Evolutionary conservation across 2,329 filamentous ascomycete genomes (phyloP).

Genomic region (Colletotrichum limetticola): DNA sequence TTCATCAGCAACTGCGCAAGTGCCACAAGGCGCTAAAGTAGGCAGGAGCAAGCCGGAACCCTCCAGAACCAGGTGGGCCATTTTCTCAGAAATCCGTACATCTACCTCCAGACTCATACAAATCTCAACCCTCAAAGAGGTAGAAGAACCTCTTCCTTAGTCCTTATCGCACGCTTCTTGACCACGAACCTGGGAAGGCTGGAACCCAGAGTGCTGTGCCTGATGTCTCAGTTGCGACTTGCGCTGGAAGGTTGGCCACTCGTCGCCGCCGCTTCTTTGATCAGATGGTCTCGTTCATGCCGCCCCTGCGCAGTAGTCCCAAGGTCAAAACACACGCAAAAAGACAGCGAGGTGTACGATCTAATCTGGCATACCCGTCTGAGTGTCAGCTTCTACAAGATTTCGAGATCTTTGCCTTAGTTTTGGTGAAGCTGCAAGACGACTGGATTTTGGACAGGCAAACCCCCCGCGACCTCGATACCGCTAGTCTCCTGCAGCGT

Average conservation of each 20-base stretch:
- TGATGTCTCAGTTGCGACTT: slow-evolving; percentile 33
- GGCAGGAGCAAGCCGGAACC: slow-evolving; percentile 43
- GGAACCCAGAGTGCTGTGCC: slow-evolving; percentile 30
- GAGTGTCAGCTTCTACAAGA: not conserved
- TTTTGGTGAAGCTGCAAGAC: not conserved
- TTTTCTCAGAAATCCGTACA: slow-evolving; percentile 9
- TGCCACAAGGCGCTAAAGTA: slow-evolving; percentile 23
- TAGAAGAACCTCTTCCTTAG: slow-evolving; percentile 9
- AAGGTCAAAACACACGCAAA: not conserved
- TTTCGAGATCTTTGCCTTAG: not conserved
- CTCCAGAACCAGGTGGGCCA: slow-evolving; percentile 48
- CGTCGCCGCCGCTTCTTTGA: slow-evolving; percentile 32
- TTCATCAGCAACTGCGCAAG: slow-evolving; percentile 47
- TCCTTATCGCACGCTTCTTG: slow-evolving; percentile 4
- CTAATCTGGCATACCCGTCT: not conserved
- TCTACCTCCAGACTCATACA: rapidly evolving
- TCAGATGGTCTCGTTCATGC: slow-evolving; percentile 34
- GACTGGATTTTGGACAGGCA: too few species aligned
- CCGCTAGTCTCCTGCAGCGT: slow-evolving; percentile 13
- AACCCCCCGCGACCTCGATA: not conserved
- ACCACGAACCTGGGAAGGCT: slow-evolving; percentile 27
- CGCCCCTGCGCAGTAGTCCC: not conserved
- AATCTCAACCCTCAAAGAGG: not conserved
- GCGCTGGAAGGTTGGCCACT: slow-evolving; percentile 29
- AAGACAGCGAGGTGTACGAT: not conserved